Base-by-base conservation (phyloP, 1,284 basidiomycete species). In the Hymenochaete sp. region DNA sequence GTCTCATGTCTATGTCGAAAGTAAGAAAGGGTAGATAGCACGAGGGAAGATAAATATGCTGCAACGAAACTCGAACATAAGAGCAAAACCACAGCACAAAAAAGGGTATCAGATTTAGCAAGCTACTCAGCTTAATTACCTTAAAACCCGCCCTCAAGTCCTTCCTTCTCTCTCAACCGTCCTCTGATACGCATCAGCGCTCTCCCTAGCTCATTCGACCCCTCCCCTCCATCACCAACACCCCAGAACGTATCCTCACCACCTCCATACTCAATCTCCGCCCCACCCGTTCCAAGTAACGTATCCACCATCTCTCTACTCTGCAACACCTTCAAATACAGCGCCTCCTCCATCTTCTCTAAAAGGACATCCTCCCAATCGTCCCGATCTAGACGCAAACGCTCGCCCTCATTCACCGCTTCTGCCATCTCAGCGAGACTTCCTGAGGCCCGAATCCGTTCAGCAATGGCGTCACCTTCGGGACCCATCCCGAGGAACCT, bases 211-310 rank as follows among this genome's bases (percentile, higher is more conserved):
- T 77, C 61, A 56, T 84, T 84, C 26, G 56, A 46, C 7, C 80
- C 79, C n/a, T 62, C 56, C n/a, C n/a, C n/a, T 9, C 56, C 45
- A 2, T 59, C 49, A 1, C 76, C 78, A 16, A 68, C 68, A 5
- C 79, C 81, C 78, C 78, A 82, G 51, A 71, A 76, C 81, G 66
- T 16, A 82, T 69, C 3, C 65, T 66, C 56, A 71, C 64, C 38
- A 83, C 63, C 6, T 74, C 65, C 37, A 64, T 65, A 1, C 82
- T 82, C 9, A 83, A 69, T 46, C 7, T 64, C 62, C 2, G 63
- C 59, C n/a, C 66, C 50, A 2, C 67, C 71, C 2, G 79, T 80
- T 24, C 60, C 53, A 14, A 77, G 57, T 6, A 83, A 63, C 49
- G 70, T 53, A 27, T 49, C 44, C 18, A 71, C 66, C 39, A 82